Evolutionary conservation across 257 asterid genomes (phyloP).

Genomic region (Galeopsis tetrahit): DNA sequence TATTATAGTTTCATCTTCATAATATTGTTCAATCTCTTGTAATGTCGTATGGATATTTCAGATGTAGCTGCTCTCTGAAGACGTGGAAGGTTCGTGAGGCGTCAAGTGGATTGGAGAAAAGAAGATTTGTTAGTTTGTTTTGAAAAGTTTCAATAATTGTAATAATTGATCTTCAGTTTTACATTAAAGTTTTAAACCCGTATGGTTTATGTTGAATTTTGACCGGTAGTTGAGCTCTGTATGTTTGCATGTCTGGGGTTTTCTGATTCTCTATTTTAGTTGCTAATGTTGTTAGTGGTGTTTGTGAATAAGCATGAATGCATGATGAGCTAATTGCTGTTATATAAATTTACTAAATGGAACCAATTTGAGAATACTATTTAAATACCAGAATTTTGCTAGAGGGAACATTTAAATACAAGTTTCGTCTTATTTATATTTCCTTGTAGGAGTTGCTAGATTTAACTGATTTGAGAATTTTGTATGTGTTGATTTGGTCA

Average conservation of each 20-base stretch:
- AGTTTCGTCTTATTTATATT: too few relatives aligned
- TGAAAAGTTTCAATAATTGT: too few relatives aligned
- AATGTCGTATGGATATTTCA: neutral
- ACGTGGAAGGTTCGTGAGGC: neutral
- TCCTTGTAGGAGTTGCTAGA: too few relatives aligned
- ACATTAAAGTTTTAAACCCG: neutral
- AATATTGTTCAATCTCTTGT: neutral
- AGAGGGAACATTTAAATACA: too few relatives aligned
- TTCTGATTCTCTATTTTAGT: neutral
- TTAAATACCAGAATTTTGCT: too few relatives aligned
- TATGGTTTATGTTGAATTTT: neutral
- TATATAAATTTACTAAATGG: neutral
- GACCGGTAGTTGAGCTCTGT: conserved; percentile 13
- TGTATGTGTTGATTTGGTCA: neutral
- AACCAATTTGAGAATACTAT: too few relatives aligned
- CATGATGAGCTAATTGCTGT: conserved; percentile 9
- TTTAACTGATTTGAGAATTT: conserved; percentile 17
- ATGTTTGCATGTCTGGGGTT: conserved; percentile 24
- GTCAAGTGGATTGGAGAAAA: neutral
- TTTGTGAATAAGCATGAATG: neutral
- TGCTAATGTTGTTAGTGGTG: conserved; percentile 1
- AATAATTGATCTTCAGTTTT: too few relatives aligned
- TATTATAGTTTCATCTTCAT: neutral
- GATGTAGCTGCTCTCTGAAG: neutral
- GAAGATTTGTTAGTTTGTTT: too few relatives aligned